Evolutionary conservation across 2,329 filamentous ascomycete genomes (phyloP).

Genomic region (Fusarium mangiferae): DNA sequence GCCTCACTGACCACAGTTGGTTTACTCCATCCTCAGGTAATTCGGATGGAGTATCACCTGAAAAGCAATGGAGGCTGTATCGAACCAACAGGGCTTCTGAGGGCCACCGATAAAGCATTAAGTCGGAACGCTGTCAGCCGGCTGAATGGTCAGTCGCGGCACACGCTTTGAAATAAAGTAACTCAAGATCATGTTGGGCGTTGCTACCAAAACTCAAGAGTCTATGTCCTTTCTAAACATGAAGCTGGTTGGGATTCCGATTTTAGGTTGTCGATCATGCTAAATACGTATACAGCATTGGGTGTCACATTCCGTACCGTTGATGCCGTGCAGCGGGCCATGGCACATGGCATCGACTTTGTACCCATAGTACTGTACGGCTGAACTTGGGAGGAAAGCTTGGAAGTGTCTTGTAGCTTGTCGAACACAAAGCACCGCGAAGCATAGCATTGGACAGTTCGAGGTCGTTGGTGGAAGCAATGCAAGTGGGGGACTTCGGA

Average conservation of each 20-base stretch:
- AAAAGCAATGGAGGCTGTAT: constrained; percentile 1
- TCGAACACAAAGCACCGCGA: constrained; percentile 5
- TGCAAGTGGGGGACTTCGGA: constrained; percentile 41
- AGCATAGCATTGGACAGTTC: constrained; percentile 34
- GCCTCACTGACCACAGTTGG: not conserved
- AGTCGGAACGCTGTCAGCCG: not conserved
- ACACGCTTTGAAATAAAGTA: constrained; percentile 10
- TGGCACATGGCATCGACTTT: constrained; percentile 32
- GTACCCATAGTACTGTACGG: not conserved
- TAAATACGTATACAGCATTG: constrained; percentile 22
- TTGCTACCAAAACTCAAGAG: not conserved
- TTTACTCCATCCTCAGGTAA: constrained; percentile 10
- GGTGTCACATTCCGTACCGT: constrained; percentile 41
- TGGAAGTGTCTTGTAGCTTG: constrained; percentile 3
- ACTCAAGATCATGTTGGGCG: constrained; percentile 6
- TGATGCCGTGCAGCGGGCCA: constrained; percentile 33
- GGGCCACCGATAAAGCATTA: not conserved
- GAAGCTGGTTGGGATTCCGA: constrained; percentile 23
- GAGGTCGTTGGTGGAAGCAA: constrained; percentile 56
- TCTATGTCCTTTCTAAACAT: constrained; percentile 3
- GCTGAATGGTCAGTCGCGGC: not conserved
- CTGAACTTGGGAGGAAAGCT: not conserved
- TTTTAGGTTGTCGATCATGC: constrained; percentile 30
- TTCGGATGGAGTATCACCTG: not conserved
- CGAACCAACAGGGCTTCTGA: constrained; percentile 14